These are phyloP conservation scores for Pseudoneurospora amorphoporcata DNA, from an alignment of 495 filamentous ascomycete species.

Conservation along the genomic window DNA sequence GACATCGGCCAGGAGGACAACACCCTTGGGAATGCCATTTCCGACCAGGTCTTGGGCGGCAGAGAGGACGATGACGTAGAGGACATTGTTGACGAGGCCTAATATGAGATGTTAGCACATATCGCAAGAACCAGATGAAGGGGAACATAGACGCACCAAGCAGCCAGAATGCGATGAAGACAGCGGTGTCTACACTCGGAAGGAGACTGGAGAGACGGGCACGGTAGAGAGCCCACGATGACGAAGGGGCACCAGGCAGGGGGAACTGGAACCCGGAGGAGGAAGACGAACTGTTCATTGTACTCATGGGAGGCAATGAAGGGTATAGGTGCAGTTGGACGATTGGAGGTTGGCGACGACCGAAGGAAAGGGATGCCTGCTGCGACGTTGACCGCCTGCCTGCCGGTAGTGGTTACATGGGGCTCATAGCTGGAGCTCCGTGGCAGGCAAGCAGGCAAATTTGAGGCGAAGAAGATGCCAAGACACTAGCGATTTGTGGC, in stretches of 20 bases:
- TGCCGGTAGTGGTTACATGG: not conserved
- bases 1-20: constrained; percentile 89
- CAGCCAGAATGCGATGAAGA: constrained; percentile 81
- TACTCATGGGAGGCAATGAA: not conserved
- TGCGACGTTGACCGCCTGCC: not conserved
- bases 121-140: not conserved
- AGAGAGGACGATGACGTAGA: constrained; percentile 93
- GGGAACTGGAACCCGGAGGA: constrained; percentile 49
- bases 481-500: not conserved
- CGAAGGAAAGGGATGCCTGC: not conserved
- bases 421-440: not conserved
- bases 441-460: not conserved
- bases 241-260: constrained; percentile 63
- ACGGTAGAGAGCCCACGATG: constrained; percentile 61
- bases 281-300: constrained; percentile 25
- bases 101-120: not conserved
- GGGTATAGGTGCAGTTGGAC: not conserved
- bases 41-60: constrained; percentile 95
- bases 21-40: constrained; percentile 66
- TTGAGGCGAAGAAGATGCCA: not conserved
- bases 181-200: constrained; percentile 56
- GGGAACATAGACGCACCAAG: constrained; percentile 52
- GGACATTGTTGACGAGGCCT: constrained; percentile 96
- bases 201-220: constrained; percentile 55
- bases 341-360: not conserved